Evolutionary conservation across 306 rosid genomes (phyloP), one percentile per base, ranked within the genome.

Genomic region (Trichosanthes cucumerina): DNA sequence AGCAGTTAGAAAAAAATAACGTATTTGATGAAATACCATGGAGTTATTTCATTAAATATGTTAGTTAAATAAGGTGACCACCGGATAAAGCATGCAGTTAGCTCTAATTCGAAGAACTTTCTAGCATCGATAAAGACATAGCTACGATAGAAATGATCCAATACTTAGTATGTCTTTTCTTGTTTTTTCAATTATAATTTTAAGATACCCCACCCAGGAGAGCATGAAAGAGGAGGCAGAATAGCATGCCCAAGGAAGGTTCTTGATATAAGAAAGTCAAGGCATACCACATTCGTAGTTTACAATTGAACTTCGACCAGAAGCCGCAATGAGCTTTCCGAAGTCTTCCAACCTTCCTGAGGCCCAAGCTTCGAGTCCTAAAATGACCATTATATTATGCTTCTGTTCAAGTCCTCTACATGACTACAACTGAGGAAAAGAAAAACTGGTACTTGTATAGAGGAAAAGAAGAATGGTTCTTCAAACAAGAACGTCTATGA

Each of bases 351-450:
- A 59, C 10, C 83, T 86, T 62, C 97, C 99, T 4, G 75, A 46
- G 79, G 88, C 88, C 99, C 99, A 95, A 53, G 96, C 91, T 90
- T 92, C 88, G 80, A 90, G 54, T 81, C 99, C 97, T 95, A 89
- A 78, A 81, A 82, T 52, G 78, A 79, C 82, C 81, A 82, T 54
- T 36, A 56, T 68, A 28, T 81, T 60, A 80, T 79, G 33, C 60
- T 76, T 71, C 52, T 26, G 59, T 72, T 72, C 43, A 72, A 72
- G 77, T 72, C 59, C 39, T 26, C 39, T 4, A 71, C 57, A 71
- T 44, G 76, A 24, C 23, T 26, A 46, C 43, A 26, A 23, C 77
- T 47, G 59, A 28, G 77, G 44, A 18, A 18, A 0, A 8, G 4
- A 47, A 72, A 72, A 72, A 7, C 59, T 12, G 57, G 57, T 23